Base-by-base conservation (phyloP, 495 filamentous ascomycete species). In the Penicillium angulare region DNA sequence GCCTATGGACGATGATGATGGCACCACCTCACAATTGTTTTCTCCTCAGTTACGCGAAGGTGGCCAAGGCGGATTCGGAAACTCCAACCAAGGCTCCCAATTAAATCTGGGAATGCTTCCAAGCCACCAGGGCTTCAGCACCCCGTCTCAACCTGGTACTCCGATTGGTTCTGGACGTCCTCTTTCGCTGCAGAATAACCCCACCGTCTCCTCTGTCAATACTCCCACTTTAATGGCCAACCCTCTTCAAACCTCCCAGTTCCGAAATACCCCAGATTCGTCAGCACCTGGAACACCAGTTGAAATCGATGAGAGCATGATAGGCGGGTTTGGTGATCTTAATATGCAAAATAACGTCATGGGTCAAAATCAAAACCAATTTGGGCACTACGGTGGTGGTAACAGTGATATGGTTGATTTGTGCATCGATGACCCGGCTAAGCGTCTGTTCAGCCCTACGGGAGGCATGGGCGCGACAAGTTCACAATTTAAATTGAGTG, bases 181-280 rank as follows among this genome's bases (percentile, higher is more conserved):
- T 47, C 58, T 81, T 53, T 72, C 75, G 20, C 85, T 95, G 65
- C 88, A 92, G 63, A 89, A 95, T 63, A 97, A 97, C 61, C 93
- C 93, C 20, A 97, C 91, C 0, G 89, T 97, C n/a, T 96, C 93
- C 9, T 96, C 92, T 29, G 92, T 96, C 45, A 97, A 97, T 61
- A 96, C 91, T 3, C 93, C 92, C 0, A 95, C 92, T 9, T 73
- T 97, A 47, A 85, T 79, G 51, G 86, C 85, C 6, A 74, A 79
- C 48, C 83, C 86, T 24, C 69, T 82, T 31, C 78, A 83, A 54
- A 79, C 79, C 35, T 75, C 79, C n/a, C 80, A 86, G 50, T 85
- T 81, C 53, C 76, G 77, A 47, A 79, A 78, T 53, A 89, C 87
- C 1, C 86, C 86, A 36, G 85, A 90, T 61, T 86, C 86, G 9